These are phyloP conservation scores for Thielaviopsis euricoi DNA, from an alignment of 2,329 filamentous ascomycete species.

Conservation along the genomic window DNA sequence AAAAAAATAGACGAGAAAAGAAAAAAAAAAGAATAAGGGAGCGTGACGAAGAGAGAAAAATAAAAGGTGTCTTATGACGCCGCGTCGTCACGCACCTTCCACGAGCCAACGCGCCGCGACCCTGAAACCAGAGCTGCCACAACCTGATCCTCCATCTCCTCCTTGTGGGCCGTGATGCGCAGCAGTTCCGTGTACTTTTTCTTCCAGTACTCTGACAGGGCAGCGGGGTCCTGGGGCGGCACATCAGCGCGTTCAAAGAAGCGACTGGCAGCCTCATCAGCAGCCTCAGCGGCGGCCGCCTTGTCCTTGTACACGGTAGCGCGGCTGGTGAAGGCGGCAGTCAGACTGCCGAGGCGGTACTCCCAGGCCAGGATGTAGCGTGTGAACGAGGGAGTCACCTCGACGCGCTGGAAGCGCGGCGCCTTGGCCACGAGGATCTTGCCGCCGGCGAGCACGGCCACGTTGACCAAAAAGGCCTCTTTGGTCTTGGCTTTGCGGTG, in stretches of 20 bases:
- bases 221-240: neutral
- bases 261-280: neutral
- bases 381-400: conserved; percentile 1
- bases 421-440: conserved; percentile 27
- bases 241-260: conserved; percentile 2
- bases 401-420: conserved; percentile 7
- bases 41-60: no score
- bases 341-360: conserved; percentile 7
- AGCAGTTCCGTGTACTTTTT: conserved; percentile 9
- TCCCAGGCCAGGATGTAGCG: conserved; percentile 10
- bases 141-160: conserved; percentile 3
- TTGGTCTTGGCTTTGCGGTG: conserved; percentile 32
- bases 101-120: neutral
- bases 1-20: no score
- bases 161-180: neutral
- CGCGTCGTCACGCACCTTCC: neutral
- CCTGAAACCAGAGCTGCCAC: neutral
- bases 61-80: no score
- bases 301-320: conserved; percentile 6
- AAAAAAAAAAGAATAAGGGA: no score
- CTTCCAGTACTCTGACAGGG: conserved; percentile 6
- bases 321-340: conserved; percentile 5
- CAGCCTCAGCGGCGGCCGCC: neutral
- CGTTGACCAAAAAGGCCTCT: conserved; percentile 41
- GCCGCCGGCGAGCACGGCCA: conserved; percentile 39